Percentiles rank a stretch among this genome's conserved stretches.
Conservation (phyloP, 176 grass and related monocot species). For the Dactylis glomerata region DNA sequence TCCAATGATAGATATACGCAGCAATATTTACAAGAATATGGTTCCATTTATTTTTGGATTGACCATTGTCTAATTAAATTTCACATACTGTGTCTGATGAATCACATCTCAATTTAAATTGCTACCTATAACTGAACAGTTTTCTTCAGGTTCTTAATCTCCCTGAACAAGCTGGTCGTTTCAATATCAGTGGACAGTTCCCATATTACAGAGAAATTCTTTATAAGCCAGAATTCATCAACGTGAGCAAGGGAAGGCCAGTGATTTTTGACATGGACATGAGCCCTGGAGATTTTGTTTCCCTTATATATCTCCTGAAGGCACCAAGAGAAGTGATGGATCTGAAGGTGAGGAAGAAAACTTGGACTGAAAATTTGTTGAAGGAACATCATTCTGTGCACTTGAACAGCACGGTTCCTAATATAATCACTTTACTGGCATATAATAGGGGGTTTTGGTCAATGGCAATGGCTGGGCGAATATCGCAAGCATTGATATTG, state of each 20-base stretch:
- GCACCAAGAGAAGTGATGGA: slow-evolving; percentile 60
- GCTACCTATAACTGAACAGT: background rate
- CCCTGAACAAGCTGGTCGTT: slow-evolving; percentile 46
- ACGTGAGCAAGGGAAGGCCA: slow-evolving; percentile 42
- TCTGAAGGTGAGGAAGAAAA: slow-evolving; percentile 55
- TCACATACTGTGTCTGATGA: background rate
- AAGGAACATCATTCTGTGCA: background rate
- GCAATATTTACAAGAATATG: no score
- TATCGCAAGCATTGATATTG: slow-evolving; percentile 66
- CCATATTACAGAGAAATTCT: slow-evolving; percentile 67
- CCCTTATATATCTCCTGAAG: slow-evolving; percentile 89
- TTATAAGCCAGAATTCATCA: slow-evolving; percentile 51
- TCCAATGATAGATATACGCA: no score
- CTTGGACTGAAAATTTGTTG: background rate
- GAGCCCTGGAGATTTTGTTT: slow-evolving; percentile 89
- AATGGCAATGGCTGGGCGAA: slow-evolving; percentile 80
- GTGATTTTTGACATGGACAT: slow-evolving; percentile 93
- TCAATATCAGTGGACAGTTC: slow-evolving; percentile 70
- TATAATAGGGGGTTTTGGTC: slow-evolving; percentile 64
- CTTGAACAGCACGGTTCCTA: background rate
- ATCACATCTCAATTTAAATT: background rate
- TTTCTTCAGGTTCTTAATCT: slow-evolving; percentile 65
- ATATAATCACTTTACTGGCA: background rate
- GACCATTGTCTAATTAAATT: background rate
- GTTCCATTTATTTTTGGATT: background rate